Evolutionary conservation across 805 yeast genomes (phyloP).

Genomic region (Suhomyces xylopsoci): DNA sequence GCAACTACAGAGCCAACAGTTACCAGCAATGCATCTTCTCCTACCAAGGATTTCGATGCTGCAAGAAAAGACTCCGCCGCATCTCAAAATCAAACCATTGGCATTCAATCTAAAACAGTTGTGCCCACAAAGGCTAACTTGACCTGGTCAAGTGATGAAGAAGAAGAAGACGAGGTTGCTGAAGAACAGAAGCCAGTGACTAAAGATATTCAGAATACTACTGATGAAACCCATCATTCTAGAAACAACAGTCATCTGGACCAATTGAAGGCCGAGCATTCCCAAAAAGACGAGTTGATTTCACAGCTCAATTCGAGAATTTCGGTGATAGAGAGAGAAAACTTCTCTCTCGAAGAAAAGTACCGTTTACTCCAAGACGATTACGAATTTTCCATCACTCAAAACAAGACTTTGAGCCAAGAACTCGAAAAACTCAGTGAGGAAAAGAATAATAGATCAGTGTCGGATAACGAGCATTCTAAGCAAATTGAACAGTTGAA

Average conservation of each 20-base stretch:
- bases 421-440: conserved; percentile 18
- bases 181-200: neutral
- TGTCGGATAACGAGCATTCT: neutral
- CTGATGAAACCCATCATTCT: neutral
- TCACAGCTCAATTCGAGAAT: conserved; percentile 8
- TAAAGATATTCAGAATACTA: neutral
- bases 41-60: neutral
- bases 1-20: neutral
- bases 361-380: conserved; percentile 20
- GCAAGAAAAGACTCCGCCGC: conserved; percentile 1
- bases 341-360: conserved; percentile 13
- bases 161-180: conserved; percentile 37
- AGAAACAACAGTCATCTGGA: neutral
- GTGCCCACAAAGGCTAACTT: conserved; percentile 83
- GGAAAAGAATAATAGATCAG: conserved; percentile 10
- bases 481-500: conserved; percentile 30
- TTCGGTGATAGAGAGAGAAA: conserved; percentile 5
- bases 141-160: conserved; percentile 88
- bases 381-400: conserved; percentile 17
- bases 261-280: neutral
- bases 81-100: conserved; percentile 25
- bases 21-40: neutral
- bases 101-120: conserved; percentile 63
- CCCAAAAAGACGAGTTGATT: conserved; percentile 6
- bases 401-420: conserved; percentile 18